Percentiles rank a stretch among this genome's conserved stretches.
phyloP scores from a whole-genome alignment of 371 early-diverging fungal genomes.

The Mycotypha africana region DNA sequence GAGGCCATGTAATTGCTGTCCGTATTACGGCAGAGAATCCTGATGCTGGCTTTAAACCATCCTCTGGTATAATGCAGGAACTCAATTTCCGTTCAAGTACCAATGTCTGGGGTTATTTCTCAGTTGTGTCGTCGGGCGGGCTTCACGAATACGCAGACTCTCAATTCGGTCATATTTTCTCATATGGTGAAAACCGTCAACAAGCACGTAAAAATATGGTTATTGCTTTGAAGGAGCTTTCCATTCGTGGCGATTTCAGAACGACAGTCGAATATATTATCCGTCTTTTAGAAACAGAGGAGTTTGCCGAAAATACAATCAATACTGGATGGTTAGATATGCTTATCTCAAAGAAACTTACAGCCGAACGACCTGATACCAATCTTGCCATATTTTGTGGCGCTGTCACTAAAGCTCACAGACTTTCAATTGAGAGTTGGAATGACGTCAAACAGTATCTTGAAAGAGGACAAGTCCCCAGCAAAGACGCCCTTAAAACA shows the following conservation, averaged over 20 bases:
- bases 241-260: conserved; percentile 97
- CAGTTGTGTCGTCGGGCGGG: conserved; percentile 89
- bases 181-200: conserved; percentile 93
- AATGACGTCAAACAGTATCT: conserved; percentile 74
- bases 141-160: conserved; percentile 98
- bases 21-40: conserved; percentile 99
- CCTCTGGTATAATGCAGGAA: conserved; percentile 91
- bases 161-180: conserved; percentile 99
- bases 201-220: conserved; percentile 95
- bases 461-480: conserved; percentile 88
- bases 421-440: conserved; percentile 51
- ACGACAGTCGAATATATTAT: conserved; percentile 97
- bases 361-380: conserved; percentile 88
- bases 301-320: conserved; percentile 84
- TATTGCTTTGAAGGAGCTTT: conserved; percentile 94
- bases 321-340: conserved; percentile 97
- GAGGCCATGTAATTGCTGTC: conserved; percentile 97
- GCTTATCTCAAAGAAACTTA: conserved; percentile 84
- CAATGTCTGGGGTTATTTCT: conserved; percentile 99
- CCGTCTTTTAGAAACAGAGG: conserved; percentile 86
- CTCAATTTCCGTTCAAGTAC: conserved; percentile 92
- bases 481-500: conserved; percentile 69
- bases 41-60: conserved; percentile 98
- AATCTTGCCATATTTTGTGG: conserved; percentile 90
- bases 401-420: conserved; percentile 85